Evolutionary conservation across 805 yeast species (phyloP), one percentile per base, ranked within the genome.

Genomic region (Ogataea methanolica): DNA sequence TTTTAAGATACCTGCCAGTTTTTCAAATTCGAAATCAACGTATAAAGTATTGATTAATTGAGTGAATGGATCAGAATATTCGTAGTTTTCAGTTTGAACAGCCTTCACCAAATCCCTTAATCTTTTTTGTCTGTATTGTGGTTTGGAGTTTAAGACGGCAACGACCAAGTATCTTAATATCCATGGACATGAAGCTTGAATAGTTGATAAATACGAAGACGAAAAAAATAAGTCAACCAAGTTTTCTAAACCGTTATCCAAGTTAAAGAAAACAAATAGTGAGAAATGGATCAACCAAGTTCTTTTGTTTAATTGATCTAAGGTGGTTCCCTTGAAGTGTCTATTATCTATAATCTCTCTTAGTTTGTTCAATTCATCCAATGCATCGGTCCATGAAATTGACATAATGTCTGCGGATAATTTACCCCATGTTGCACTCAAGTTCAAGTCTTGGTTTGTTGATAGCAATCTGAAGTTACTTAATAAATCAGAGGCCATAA

Each of bases 101-200:
- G 79, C 78, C 52, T 77, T 72, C 43, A 80, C 70, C 42, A 82
- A 63, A 54, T 83, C 88, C 62, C 73, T 80, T 47, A 82, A 67
- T 56, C 77, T 75, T 60, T 78, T 77, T 58, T 75, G 79, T 68
- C 74, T 53, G 49, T 61, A 44, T 55, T 57, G 57, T 54, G 65
- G 62, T 45, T 65, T 64, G 34, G 62, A 60, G 55, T 63, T 53
- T 52, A 73, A 65, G 44, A 81, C 82, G n/a, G 85, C 83, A 29
- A 78, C 84, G 23, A 80, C 76, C 46, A 83, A 63, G 60, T 83
- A 83, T 58, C 88, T 75, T 53, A 82, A 63, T 43, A 83, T 69
- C 89, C 89, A 83, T 19, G 88, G 89, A 59, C 83, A 76, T 8
- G 85, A 72, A 33, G 86, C 85, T 66, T 83, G 88, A 60, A 83